Conservation (phyloP, 306 rosid species). For the Cucurbita ficifolia region DNA sequence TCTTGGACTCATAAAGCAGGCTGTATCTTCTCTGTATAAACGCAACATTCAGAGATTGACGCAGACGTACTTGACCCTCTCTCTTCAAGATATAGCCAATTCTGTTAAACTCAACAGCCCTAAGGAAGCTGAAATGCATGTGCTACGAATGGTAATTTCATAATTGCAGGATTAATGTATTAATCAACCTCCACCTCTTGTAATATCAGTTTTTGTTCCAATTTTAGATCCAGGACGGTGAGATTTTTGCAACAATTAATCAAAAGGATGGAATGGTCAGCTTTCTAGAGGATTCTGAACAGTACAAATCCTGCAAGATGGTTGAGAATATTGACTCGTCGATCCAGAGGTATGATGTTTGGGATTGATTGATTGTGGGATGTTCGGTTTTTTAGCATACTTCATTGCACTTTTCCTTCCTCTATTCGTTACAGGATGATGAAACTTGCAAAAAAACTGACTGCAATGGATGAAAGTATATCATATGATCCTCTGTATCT, state of each 20-base stretch:
- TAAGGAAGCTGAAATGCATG: constrained; percentile 87
- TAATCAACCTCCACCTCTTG: background rate
- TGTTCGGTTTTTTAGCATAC: background rate
- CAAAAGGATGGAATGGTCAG: constrained; percentile 91
- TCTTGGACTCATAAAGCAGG: constrained; percentile 70
- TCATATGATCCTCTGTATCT: constrained; percentile 57
- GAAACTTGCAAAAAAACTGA: constrained; percentile 59
- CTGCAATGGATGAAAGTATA: constrained; percentile 48
- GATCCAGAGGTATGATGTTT: constrained; percentile 41
- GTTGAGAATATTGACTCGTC: constrained; percentile 61
- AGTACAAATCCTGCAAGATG: constrained; percentile 65
- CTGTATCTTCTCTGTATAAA: constrained; percentile 57
- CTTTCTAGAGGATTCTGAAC: constrained; percentile 83
- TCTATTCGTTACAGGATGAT: constrained; percentile 34
- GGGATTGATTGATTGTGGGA: background rate
- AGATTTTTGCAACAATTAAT: constrained; percentile 67
- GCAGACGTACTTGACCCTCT: constrained; percentile 78
- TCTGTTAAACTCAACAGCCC: constrained; percentile 53
- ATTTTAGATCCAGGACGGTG: constrained; percentile 68
- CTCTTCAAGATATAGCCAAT: constrained; percentile 78
- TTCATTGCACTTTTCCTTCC: background rate
- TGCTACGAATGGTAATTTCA: constrained; percentile 65
- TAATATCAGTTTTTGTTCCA: constrained; percentile 1
- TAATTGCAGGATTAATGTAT: background rate
- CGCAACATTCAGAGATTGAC: constrained; percentile 78